Evolutionary conservation across 352 stramenopile genomes (phyloP).

Genomic region (Paralagenidium karlingii): DNA sequence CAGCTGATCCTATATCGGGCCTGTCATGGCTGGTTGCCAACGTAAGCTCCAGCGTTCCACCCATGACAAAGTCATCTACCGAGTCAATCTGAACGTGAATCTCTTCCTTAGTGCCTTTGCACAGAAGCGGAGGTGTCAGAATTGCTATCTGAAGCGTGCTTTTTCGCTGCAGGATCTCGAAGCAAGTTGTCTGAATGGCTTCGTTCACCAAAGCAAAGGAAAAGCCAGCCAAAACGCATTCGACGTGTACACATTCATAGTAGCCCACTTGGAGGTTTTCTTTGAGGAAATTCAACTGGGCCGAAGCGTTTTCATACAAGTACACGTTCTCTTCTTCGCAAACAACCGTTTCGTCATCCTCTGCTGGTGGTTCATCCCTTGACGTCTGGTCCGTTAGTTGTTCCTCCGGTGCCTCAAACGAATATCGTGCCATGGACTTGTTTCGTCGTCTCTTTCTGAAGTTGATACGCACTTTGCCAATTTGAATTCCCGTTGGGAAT

Average conservation of each 20-base stretch:
- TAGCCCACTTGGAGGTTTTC: conserved; percentile 22
- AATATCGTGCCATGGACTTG: too few species aligned
- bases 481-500: conserved; percentile 37
- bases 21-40: conserved; percentile 7
- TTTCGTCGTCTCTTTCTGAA: too few species aligned
- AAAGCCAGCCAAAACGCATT: conserved; percentile 40
- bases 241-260: conserved; percentile 38
- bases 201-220: conserved; percentile 29
- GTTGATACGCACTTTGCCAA: conserved; percentile 34
- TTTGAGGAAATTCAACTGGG: conserved; percentile 35
- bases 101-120: conserved; percentile 22
- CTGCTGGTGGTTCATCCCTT: too few species aligned
- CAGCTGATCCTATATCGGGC: too few species aligned
- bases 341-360: conserved; percentile 8
- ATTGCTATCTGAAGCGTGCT: conserved; percentile 38
- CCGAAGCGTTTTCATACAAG: conserved; percentile 36
- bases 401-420: too few species aligned
- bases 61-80: conserved; percentile 22
- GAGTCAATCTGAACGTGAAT: conserved; percentile 27
- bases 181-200: conserved; percentile 15
- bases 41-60: conserved; percentile 36
- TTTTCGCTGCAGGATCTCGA: conserved; percentile 34
- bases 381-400: too few species aligned
- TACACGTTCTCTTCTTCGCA: conserved; percentile 44
- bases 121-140: conserved; percentile 31